Base-by-base conservation (phyloP, 176 grass and related monocot species). In the Aegilops sharonensis region DNA sequence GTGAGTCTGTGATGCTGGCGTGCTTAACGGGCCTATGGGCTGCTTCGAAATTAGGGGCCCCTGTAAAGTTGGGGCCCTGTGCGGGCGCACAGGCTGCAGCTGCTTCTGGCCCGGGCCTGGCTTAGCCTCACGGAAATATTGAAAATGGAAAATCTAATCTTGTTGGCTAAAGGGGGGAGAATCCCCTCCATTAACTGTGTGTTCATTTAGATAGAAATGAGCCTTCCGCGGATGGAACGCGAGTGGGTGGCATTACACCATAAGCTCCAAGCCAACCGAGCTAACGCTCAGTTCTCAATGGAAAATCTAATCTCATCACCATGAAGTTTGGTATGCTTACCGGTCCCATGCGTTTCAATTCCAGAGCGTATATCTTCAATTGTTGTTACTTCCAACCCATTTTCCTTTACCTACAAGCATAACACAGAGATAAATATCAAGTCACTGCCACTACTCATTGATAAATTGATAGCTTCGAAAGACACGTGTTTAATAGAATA, bases 341-440 rank as follows among this genome's bases (percentile, higher is more conserved):
- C 94, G 25, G 50, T 93, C 71, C 92, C 97, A 54, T 70, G 94
- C 30, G 94, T 96, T 89, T 99, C 94, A 89, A 96, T 91, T 90
- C 94, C 92, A 13, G 90, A 99, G 68, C 90, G 90, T 91, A 99
- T 85, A 81, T 99, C 94, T 93, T 99, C 94, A 34, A 96, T 72
- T 60, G 97, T 97, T 91, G 91, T 91, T 50, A 96, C 93, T 78
- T 96, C 97, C 77, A 96, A 84, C 67, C 94, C 97, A 81, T 99
- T 99, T 78, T 99, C 94, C 84, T 78, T 99, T 32, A 94, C 94
- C 94, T 99, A 87, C 30, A 92, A 89, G 18, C 57, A 79, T 25
- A 80, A 64, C 14, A 40, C 29, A 68, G 72, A 88, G 52, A 85
- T 2, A 89, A 82, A 85, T 50, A 80, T 59, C 13, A 48, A 59